Evolutionary conservation across 495 filamentous ascomycete genomes (phyloP), one percentile per base, ranked within the genome.

Genomic region (Geopyxis carbonaria): DNA sequence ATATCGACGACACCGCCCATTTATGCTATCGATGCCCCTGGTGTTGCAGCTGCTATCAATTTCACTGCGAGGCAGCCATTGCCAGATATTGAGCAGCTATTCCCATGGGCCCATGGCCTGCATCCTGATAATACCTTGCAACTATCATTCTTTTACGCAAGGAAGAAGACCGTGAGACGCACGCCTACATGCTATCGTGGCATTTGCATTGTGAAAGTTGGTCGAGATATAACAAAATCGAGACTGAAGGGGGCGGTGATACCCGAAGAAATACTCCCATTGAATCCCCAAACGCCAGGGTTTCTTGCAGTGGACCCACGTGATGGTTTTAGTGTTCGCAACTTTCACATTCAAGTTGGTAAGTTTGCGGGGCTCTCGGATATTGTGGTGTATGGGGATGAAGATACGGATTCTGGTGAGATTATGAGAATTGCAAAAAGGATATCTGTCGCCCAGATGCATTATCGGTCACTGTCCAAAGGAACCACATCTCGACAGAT

Each of bases 51-150:
- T 8, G 80, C 87, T 2, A 46, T 93, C 6, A 72, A 86, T 44
- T 69, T 86, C 44, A 58, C 71, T 40, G 69, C 86, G 0, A 67
- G 72, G 2, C 82, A 91, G 47, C 73, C 80, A 8, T 59, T 94
- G 16, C 87, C 89, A 6, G 79, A 92, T 43, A 75, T 91, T 1
- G 65, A 72, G 7, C 67, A 72, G 44, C 76, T 93, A 47, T 97
- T 94, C 51, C 89, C 89, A n/a, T 97, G 89, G 89, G 67, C 93
- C 6, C 89, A 97, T 62, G 89, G 89, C 15, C 61, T 95, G n/a
- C 87, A 95, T 48, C 74, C 78, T 2, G 70, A 74, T 38, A 97
- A 95, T 51, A 74, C 81, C 30, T 66, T 93, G 38, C 89, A 97
- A 53, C 65, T 84, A 41, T 73, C 76, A 11, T 94, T 93, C 63